phyloP scores from a whole-genome alignment of 805 yeast genomes.

The Wickerhamomyces chaumierensis region DNA sequence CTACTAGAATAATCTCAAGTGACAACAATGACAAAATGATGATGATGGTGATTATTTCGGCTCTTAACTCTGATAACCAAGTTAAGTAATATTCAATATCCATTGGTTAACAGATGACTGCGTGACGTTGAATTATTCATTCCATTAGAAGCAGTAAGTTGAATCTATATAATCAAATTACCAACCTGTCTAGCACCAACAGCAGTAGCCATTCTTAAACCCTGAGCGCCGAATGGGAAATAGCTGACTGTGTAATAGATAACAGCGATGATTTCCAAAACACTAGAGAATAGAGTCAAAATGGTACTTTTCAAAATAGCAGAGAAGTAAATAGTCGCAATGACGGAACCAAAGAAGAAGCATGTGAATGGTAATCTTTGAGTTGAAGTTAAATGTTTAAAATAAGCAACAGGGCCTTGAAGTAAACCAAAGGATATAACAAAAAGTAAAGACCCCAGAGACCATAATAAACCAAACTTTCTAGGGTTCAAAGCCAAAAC shows the following conservation, averaged over 20 bases:
- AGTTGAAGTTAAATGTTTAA: conserved; percentile 60
- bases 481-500: conserved; percentile 82
- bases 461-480: conserved; percentile 85
- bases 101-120: no score
- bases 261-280: conserved; percentile 77
- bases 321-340: conserved; percentile 70
- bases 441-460: conserved; percentile 80
- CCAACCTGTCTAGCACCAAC: conserved; percentile 40
- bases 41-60: no score
- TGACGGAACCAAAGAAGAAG: conserved; percentile 71
- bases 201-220: conserved; percentile 44
- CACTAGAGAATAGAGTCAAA: conserved; percentile 63
- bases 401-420: conserved; percentile 84
- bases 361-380: conserved; percentile 72
- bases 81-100: no score
- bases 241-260: conserved; percentile 83
- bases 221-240: conserved; percentile 91
- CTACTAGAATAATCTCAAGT: no score
- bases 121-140: no score
- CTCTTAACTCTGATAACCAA: no score
- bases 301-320: conserved; percentile 57
- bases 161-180: conserved; percentile 8
- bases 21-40: no score
- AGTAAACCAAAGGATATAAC: conserved; percentile 82
- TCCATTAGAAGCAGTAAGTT: no score